phyloP scores from a whole-genome alignment of 257 asterid species.

The Lantana camara region DNA sequence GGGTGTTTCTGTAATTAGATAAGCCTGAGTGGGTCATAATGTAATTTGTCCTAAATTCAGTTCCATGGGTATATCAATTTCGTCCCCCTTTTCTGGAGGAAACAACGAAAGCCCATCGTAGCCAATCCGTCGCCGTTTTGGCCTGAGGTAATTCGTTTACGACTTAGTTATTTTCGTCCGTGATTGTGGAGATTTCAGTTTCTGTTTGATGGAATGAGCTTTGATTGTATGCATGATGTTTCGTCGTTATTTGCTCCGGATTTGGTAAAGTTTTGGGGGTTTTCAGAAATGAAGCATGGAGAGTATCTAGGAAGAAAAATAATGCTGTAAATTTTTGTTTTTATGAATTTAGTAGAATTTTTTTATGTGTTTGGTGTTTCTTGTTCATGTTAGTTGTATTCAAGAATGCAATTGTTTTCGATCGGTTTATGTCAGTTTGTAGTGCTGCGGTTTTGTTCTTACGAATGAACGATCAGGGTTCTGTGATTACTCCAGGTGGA shows the following conservation, averaged over 20 bases:
- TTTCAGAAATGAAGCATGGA: background rate
- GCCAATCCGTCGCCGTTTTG: too few species aligned
- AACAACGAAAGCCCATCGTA: too few species aligned
- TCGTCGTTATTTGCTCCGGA: background rate
- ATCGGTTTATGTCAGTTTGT: background rate
- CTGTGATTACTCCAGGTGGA: slow-evolving; percentile 12
- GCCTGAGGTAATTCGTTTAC: too few species aligned
- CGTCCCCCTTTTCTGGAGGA: too few species aligned
- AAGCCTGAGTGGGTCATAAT: too few species aligned
- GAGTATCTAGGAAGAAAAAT: background rate
- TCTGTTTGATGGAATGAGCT: too few species aligned
- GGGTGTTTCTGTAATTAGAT: too few species aligned
- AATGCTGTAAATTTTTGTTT: background rate
- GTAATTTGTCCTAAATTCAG: too few species aligned
- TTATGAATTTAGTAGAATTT: background rate
- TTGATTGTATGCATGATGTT: background rate
- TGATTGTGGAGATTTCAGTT: too few species aligned
- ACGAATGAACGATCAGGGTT: slow-evolving; percentile 20
- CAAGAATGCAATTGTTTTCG: background rate
- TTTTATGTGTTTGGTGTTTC: background rate
- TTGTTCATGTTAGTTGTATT: background rate
- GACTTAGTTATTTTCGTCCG: too few species aligned
- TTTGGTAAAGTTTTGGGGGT: background rate
- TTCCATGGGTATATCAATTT: too few species aligned
- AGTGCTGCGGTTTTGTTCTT: background rate